phyloP scores from a whole-genome alignment of 352 stramenopile species.

The Peronospora tabacina region DNA sequence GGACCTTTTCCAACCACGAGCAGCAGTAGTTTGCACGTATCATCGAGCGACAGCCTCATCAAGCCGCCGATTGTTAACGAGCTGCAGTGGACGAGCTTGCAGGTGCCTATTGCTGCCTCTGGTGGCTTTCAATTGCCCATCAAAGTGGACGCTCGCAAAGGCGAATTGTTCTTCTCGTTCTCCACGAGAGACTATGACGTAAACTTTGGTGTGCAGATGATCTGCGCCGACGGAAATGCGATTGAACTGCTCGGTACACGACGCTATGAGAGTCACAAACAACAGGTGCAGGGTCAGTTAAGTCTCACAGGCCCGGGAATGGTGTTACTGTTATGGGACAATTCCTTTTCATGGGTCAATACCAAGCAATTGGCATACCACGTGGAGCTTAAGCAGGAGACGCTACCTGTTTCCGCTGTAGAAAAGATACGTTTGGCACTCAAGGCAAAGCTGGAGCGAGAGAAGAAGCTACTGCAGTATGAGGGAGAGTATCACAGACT shows the following conservation, averaged over 20 bases:
- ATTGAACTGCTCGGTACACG: conserved; percentile 43
- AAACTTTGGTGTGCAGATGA: conserved; percentile 66
- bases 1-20: conserved; percentile 12
- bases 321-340: conserved; percentile 69
- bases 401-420: conserved; percentile 27
- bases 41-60: conserved; percentile 9
- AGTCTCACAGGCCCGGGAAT: conserved; percentile 46
- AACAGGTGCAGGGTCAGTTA: conserved; percentile 36
- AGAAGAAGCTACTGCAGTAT: conserved; percentile 29
- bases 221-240: conserved; percentile 46
- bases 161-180: conserved; percentile 56
- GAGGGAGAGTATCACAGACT: conserved; percentile 37
- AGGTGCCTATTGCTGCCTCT: conserved; percentile 60
- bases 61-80: conserved; percentile 39
- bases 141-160: conserved; percentile 53
- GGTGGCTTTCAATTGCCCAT: conserved; percentile 64
- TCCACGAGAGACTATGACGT: conserved; percentile 65
- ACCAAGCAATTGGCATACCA: conserved; percentile 67
- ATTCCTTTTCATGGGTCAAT: conserved; percentile 80
- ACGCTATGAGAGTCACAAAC: conserved; percentile 62
- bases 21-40: conserved; percentile 14
- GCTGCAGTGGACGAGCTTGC: conserved; percentile 70
- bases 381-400: conserved; percentile 61
- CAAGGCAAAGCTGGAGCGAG: conserved; percentile 37
- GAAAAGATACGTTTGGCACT: conserved; percentile 43